These are phyloP conservation scores for Isoetes taiwanensis DNA, from an alignment of 75 land plant species.

Conservation along the genomic window DNA sequence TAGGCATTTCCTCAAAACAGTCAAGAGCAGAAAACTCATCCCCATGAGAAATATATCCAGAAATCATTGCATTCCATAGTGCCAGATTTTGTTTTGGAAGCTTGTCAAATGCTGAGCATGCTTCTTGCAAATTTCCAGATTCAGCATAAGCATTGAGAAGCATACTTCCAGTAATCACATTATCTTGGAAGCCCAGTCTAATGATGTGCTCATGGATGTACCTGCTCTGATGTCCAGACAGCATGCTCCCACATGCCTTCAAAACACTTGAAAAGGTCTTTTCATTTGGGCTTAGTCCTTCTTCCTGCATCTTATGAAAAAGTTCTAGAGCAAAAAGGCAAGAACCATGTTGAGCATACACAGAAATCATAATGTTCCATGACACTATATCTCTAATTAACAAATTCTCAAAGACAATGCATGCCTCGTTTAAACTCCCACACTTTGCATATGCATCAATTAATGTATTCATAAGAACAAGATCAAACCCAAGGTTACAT, in stretches of 20 bases:
- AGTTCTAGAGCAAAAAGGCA: not conserved
- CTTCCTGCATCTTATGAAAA: slow-evolving; percentile 1
- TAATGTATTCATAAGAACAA: not conserved
- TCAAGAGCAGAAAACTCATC: too few species aligned
- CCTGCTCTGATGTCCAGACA: too few species aligned
- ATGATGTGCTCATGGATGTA: too few species aligned
- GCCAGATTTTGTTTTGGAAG: too few species aligned
- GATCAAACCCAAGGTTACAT: not conserved
- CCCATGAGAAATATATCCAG: too few species aligned
- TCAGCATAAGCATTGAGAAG: too few species aligned
- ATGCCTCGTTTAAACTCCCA: slow-evolving; percentile 11
- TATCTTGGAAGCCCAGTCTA: too few species aligned
- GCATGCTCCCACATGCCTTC: slow-evolving; percentile 9
- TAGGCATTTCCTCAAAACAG: too few species aligned
- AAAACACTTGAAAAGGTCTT: slow-evolving; percentile 3
- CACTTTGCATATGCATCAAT: not conserved
- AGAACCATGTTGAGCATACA: slow-evolving; percentile 2
- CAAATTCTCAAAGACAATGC: slow-evolving; percentile 9
- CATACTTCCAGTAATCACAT: too few species aligned
- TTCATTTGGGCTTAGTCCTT: slow-evolving; percentile 7
- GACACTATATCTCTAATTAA: slow-evolving; percentile 11
- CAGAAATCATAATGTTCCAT: slow-evolving; percentile 18
- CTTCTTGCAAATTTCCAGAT: too few species aligned
- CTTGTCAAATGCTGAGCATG: too few species aligned
- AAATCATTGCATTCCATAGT: too few species aligned